Conservation (phyloP, 2,329 filamentous ascomycete genomes). For the Laburnicola sp. region DNA sequence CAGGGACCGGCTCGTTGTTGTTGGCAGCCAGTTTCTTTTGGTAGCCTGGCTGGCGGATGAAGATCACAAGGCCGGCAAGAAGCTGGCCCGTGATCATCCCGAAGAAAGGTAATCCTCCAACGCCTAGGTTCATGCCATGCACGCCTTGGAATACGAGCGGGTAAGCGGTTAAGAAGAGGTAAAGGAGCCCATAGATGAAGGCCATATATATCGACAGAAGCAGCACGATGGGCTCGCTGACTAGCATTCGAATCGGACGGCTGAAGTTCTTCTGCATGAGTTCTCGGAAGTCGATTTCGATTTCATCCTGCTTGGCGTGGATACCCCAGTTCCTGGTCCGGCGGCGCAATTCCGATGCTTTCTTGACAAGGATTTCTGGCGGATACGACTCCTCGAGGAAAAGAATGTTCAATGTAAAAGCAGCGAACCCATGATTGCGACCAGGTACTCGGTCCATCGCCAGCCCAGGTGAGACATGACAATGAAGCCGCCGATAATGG, state of each 20-base stretch:
- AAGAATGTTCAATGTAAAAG: conserved; percentile 53
- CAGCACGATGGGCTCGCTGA: conserved; percentile 55
- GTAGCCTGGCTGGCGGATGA: conserved; percentile 68
- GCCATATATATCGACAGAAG: conserved; percentile 53
- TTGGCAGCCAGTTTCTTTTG: conserved; percentile 51
- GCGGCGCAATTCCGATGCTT: conserved; percentile 58
- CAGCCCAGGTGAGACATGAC: conserved; percentile 54
- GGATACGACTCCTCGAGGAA: conserved; percentile 63
- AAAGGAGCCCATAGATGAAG: conserved; percentile 61
- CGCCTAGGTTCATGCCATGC: conserved; percentile 69
- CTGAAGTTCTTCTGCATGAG: conserved; percentile 58
- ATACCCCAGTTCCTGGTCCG: conserved; percentile 64
- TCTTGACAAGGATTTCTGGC: conserved; percentile 60
- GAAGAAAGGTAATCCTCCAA: conserved; percentile 79
- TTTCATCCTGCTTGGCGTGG: conserved; percentile 61
- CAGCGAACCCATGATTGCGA: conserved; percentile 60
- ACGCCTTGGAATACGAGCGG: conserved; percentile 75
- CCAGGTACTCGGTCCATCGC: conserved; percentile 60
- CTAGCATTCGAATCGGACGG: conserved; percentile 54
- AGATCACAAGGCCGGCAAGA: conserved; percentile 66
- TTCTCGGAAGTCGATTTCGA: conserved; percentile 56
- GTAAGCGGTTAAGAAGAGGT: conserved; percentile 84
- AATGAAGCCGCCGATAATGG: conserved; percentile 60
- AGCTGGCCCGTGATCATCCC: conserved; percentile 78
- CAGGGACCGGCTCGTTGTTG: conserved; percentile 57